Evolutionary conservation across 805 yeast genomes (phyloP), one percentile per base, ranked within the genome.

Genomic region (Saturnispora hagleri): DNA sequence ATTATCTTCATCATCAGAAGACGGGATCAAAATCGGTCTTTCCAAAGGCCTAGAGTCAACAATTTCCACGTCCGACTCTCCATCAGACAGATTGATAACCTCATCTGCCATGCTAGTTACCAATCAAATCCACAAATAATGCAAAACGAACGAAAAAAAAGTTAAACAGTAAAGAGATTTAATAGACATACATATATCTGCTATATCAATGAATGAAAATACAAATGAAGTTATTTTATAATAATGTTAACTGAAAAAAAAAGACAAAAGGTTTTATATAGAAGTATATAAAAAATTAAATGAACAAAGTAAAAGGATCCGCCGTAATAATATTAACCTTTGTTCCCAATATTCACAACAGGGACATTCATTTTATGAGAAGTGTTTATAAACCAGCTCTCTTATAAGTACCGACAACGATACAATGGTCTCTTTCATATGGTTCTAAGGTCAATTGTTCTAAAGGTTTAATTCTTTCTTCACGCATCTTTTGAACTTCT

Each of bases 371-470:
- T 31, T 12, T 31, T 13, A 31, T 12, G 15, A 12, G 34, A 31
- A 31, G 3, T 9, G 48, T 7, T 61, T 77, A 77, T 64, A 77
- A 69, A 50, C 93, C 95, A 68, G 91, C 81, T 83, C 99, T 87
- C 80, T 85, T 77, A 80, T 93, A 93, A 73, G 85, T 82, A 70
- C 98, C 99, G 68, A 93, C 89, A 64, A 93, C 99, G 69, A 93
- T 87, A 85, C 98, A 91, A 78, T 93, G 99, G 70, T 93, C 99
- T 80, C 99, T 89, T 81, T 93, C 99, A 76, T 93, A 93, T 72
- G 99, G 99, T 80, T 91, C 99, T 73, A 93, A 81, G 51, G 99
- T 93, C 73, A 93, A 82, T 80, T 93, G 99, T 76, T 93, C 99
- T 68, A 90, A 76, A 58, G 99, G 99, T 77, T 93, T 93, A 73